Evolutionary conservation across 1,139 yeast species (phyloP), one percentile per base, ranked within the genome.

Genomic region (Sugiyamaella grinbergsii): DNA sequence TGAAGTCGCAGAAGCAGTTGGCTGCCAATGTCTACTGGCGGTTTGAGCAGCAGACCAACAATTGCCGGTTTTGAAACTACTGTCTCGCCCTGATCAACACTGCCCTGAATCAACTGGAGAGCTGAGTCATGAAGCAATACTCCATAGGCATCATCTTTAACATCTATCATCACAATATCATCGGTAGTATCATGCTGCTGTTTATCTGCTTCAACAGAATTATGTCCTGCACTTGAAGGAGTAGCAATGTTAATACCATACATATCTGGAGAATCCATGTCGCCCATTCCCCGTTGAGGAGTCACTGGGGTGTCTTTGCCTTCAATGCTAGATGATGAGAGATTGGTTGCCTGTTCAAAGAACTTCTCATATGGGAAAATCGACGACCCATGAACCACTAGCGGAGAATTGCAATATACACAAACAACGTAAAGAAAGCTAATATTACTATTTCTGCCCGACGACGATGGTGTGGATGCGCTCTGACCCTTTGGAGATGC

Each of bases 401-500:
- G 58, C 0, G 83, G 81, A 0, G 94, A 81, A 32, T 78, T 74
- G 39, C 79, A 75, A 57, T 82, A 84, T 0, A 86, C 88, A 10
- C 93, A 82, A 15, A 88, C 89, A 34, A 88, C 79, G 62, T 86
- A 71, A 1, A 86, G 80, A 18, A 86, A 69, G 34, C 80, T 84
- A 57, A 83, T 81, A 50, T 79, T 77, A 15, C 55, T 78, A 79
- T 18, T 52, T 39, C 42, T 28, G 3, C 50, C 28, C 16, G 51
- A 23, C n/a, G 52, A 44, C 2, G 53, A 40, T 18, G 32, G 5
- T 5, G 36, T n/a, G 3, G 29, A 24, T 19, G 39, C 26, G 8
- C 8, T 23, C 8, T 5, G 26, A 23, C 5, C 26, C 5, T 23
- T 4, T 7, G 43, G 18, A 4, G 31, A 11, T 16, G 16, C 20